Percentiles rank a stretch among this genome's conserved stretches.
Evolutionary conservation across 768 basidiomycete species (phyloP).

Genomic region (Cystofilobasidium bisporidii): DNA sequence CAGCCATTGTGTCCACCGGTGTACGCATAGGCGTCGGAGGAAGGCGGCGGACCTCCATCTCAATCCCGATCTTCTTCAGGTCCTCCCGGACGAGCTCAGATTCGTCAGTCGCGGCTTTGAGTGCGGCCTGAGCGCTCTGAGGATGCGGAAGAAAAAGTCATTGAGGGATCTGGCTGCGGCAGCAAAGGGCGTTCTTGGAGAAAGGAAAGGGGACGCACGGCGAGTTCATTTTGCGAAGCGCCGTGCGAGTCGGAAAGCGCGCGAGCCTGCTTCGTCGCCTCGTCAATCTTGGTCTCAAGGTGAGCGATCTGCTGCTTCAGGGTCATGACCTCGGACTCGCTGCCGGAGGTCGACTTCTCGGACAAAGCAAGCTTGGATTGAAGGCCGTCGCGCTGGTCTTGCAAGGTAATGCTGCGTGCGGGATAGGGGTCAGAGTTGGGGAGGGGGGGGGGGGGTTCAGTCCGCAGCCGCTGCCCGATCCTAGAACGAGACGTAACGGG

Average conservation of each 20-base stretch:
- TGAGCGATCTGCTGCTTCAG: background rate
- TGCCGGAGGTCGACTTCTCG: background rate
- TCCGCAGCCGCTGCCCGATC: background rate
- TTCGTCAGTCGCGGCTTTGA: background rate
- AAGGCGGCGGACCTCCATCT: background rate
- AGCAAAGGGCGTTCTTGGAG: too few relatives aligned
- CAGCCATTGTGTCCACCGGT: too few relatives aligned
- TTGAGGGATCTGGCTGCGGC: too few relatives aligned
- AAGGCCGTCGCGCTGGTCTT: slow-evolving; percentile 6
- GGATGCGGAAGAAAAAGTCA: too few relatives aligned
- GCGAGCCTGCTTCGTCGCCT: background rate
- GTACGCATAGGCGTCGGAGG: too few relatives aligned
- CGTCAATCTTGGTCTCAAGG: background rate
- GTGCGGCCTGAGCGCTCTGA: background rate
- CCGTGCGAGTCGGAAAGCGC: background rate
- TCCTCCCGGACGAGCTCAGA: background rate
- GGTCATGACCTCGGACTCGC: background rate
- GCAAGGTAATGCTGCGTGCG: background rate
- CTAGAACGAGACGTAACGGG: background rate
- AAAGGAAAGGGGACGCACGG: background rate
- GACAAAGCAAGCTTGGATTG: background rate
- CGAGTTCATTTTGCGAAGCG: background rate
- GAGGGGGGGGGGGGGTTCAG: too few relatives aligned
- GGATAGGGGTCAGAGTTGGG: background rate
- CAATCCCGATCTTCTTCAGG: background rate